Evolutionary conservation across 2,329 filamentous ascomycete species (phyloP).

Genomic region (Xylaria sp.): DNA sequence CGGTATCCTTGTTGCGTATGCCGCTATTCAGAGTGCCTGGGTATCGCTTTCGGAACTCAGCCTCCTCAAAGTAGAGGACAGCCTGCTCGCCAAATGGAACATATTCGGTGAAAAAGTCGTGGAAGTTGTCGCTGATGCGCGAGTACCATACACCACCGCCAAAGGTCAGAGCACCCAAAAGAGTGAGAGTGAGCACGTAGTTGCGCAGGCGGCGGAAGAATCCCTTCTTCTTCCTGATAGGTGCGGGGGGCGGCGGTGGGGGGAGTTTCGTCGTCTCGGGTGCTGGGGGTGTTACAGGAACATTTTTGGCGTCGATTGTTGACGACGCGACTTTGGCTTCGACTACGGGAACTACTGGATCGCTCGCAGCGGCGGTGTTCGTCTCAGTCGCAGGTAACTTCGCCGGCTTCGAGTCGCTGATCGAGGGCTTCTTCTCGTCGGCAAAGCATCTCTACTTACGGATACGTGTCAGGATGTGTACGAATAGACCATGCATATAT

Average conservation of each 20-base stretch:
- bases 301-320: constrained; percentile 53
- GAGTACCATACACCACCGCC: constrained; percentile 93
- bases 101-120: constrained; percentile 99
- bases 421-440: constrained; percentile 62
- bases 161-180: constrained; percentile 83
- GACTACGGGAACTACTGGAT: constrained; percentile 54
- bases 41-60: constrained; percentile 91
- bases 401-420: constrained; percentile 60
- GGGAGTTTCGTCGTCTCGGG: constrained; percentile 50
- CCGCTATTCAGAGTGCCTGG: constrained; percentile 59
- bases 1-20: constrained; percentile 67
- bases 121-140: constrained; percentile 94
- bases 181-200: constrained; percentile 78
- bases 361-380: constrained; percentile 59
- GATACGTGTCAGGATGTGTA: constrained; percentile 21
- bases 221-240: constrained; percentile 70
- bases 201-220: constrained; percentile 78
- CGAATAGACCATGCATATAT: neutral
- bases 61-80: constrained; percentile 94
- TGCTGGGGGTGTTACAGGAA: constrained; percentile 56
- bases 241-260: constrained; percentile 55
- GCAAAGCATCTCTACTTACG: constrained; percentile 65
- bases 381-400: constrained; percentile 67
- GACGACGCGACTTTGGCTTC: constrained; percentile 53
- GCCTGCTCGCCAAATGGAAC: constrained; percentile 94